phyloP scores from a whole-genome alignment of 192 early-diverging fungal genomes.

The Pilaira anomala region DNA sequence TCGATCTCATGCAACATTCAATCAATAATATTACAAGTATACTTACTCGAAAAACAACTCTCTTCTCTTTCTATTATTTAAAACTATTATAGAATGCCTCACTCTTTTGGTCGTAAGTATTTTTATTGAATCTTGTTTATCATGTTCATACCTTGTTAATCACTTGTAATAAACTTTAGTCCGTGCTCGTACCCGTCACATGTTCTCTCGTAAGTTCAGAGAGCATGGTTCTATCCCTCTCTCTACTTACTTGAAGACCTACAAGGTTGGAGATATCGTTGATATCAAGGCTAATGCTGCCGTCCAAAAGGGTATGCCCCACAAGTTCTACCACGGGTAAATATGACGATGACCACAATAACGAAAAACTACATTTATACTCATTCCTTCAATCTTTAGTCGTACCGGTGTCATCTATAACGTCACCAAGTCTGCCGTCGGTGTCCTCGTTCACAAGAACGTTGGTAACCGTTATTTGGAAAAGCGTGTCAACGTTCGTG shows the following conservation, averaged over 20 bases:
- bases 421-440: conserved; percentile 98
- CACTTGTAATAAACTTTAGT: conserved; percentile 32
- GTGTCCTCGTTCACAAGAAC: conserved; percentile 97
- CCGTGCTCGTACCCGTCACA: conserved; percentile 96
- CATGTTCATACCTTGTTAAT: not conserved
- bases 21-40: not conserved
- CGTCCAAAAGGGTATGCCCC: conserved; percentile 99
- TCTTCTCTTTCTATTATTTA: conserved; percentile 1
- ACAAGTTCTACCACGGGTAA: conserved; percentile 99
- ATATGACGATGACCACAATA: not conserved
- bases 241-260: conserved; percentile 97
- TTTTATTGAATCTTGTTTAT: not conserved
- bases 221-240: conserved; percentile 88
- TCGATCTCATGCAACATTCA: not conserved
- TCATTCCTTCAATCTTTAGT: conserved; percentile 34
- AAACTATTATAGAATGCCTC: conserved; percentile 27
- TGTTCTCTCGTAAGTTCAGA: conserved; percentile 97
- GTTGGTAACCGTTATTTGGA: conserved; percentile 98
- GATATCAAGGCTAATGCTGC: conserved; percentile 99
- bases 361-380: not conserved
- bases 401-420: conserved; percentile 99
- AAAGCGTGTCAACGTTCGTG: conserved; percentile 97
- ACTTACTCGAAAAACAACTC: conserved; percentile 1
- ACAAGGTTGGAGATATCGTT: conserved; percentile 99
- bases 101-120: conserved; percentile 38